A percentile compares a stretch with the other conserved stretches of the same genome.
Evolutionary conservation across 768 basidiomycete species (phyloP).

Genomic region (Collybia nuda): DNA sequence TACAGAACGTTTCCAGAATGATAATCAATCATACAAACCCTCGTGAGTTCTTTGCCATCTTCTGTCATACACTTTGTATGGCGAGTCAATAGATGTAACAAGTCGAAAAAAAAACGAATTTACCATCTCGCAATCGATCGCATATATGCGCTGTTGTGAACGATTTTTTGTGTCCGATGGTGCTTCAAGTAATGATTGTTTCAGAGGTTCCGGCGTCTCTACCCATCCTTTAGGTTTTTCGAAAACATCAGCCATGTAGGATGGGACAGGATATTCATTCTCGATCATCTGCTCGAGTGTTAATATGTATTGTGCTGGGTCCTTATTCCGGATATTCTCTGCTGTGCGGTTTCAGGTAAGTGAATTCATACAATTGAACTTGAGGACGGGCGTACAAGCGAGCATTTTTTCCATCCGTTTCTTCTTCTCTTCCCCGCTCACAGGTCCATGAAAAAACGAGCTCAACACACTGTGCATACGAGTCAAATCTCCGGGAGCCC

Average conservation of each 20-base stretch:
- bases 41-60: conserved; percentile 86
- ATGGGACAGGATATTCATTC: conserved; percentile 89
- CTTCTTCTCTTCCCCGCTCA: conserved; percentile 80
- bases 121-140: conserved; percentile 98
- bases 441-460: conserved; percentile 77
- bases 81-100: neutral
- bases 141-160: conserved; percentile 58
- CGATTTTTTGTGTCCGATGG: conserved; percentile 23
- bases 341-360: conserved; percentile 33
- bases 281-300: conserved; percentile 88
- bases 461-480: conserved; percentile 86
- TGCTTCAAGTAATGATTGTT: conserved; percentile 24
- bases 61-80: conserved; percentile 75
- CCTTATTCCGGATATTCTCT: conserved; percentile 59
- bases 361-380: neutral
- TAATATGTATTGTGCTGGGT: conserved; percentile 72
- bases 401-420: conserved; percentile 46
- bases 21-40: conserved; percentile 84
- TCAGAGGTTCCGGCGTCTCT: conserved; percentile 63
- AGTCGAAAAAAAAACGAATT: conserved; percentile 15
- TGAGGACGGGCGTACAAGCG: conserved; percentile 28
- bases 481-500: conserved; percentile 85
- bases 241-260: conserved; percentile 76
- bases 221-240: conserved; percentile 72
- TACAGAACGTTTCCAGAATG: conserved; percentile 71